phyloP scores from a whole-genome alignment of 2,329 filamentous ascomycete species.

The Meredithiella fracta region DNA sequence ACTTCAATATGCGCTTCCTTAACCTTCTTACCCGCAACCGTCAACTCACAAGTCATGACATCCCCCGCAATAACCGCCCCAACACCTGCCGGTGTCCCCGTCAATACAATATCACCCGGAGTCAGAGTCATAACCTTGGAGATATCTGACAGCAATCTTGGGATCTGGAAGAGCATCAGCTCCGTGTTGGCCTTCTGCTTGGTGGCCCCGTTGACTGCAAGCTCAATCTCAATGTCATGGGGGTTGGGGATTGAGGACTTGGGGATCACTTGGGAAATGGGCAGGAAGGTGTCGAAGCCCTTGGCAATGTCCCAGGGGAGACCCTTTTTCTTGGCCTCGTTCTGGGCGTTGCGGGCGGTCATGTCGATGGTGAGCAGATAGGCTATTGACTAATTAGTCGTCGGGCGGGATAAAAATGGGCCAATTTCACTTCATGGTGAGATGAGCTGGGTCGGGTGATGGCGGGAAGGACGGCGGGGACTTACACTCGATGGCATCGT shows the following conservation, averaged over 20 bases:
- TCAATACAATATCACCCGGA: conserved; percentile 81
- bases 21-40: conserved; percentile 64
- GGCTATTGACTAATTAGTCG: conserved; percentile 28
- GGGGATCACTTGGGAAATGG: conserved; percentile 64
- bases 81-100: conserved; percentile 94
- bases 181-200: conserved; percentile 79
- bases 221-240: conserved; percentile 71
- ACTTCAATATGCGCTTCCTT: conserved; percentile 77
- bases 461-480: no score
- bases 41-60: conserved; percentile 69
- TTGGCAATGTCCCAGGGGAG: conserved; percentile 94
- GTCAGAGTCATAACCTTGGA: conserved; percentile 89
- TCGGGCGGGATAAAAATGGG: background rate
- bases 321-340: conserved; percentile 93
- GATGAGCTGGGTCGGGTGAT: conserved; percentile 1
- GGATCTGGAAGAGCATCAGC: conserved; percentile 86
- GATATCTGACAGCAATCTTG: conserved; percentile 75
- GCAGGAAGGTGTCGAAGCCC: conserved; percentile 94
- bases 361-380: conserved; percentile 92
- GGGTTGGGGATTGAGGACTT: conserved; percentile 72
- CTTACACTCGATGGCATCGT: conserved; percentile 67
- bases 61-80: conserved; percentile 74
- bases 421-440: background rate
- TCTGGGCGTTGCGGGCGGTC: conserved; percentile 89
- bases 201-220: conserved; percentile 64